Conservation (phyloP, 257 asterid genomes). For the Asclepias syriaca region DNA sequence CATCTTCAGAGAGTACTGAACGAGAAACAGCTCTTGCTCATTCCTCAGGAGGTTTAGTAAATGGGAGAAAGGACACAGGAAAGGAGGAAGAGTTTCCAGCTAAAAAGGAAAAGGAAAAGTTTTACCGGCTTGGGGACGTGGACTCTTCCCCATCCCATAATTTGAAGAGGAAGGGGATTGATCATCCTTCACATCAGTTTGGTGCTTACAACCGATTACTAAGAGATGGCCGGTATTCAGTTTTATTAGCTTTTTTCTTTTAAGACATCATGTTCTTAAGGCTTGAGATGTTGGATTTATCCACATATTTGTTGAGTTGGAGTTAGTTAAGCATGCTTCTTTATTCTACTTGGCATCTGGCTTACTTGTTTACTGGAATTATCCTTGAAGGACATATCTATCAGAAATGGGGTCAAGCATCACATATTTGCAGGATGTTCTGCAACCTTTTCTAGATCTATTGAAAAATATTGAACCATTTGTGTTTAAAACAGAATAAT, state of each 20-base stretch:
- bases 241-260: not conserved
- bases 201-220: slow-evolving; percentile 68
- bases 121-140: slow-evolving; percentile 24
- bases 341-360: not conserved
- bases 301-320: not conserved
- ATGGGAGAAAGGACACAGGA: slow-evolving; percentile 34
- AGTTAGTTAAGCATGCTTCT: not conserved
- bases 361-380: not conserved
- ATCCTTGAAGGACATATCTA: not conserved
- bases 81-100: slow-evolving; percentile 35
- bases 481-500: not conserved
- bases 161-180: slow-evolving; percentile 45
- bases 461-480: not conserved
- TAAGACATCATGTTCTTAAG: not conserved
- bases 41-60: slow-evolving; percentile 36
- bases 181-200: slow-evolving; percentile 48
- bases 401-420: not conserved
- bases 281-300: not conserved
- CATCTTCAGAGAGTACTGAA: slow-evolving; percentile 39
- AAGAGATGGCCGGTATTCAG: slow-evolving; percentile 75
- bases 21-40: slow-evolving; percentile 36
- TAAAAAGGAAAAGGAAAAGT: slow-evolving; percentile 30
- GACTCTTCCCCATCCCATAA: slow-evolving; percentile 31
- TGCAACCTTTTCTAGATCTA: not conserved
- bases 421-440: not conserved